Evolutionary conservation across 805 yeast genomes (phyloP).

Genomic region (Yarrowia osloensis): DNA sequence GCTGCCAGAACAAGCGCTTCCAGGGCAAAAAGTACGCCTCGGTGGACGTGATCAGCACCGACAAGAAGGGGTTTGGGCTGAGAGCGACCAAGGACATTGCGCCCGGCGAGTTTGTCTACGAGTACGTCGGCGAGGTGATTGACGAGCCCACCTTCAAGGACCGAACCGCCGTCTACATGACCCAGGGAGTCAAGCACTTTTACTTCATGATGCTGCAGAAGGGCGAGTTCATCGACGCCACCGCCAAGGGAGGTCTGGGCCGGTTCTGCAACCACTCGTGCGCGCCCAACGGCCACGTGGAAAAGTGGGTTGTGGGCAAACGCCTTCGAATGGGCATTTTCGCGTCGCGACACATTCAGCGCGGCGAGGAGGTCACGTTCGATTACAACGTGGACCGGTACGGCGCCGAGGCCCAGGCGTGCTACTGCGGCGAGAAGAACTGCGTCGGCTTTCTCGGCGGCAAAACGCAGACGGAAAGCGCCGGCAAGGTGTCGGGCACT

Average conservation of each 20-base stretch:
- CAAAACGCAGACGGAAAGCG: constrained; percentile 92
- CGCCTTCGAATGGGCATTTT: constrained; percentile 93
- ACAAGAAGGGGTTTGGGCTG: constrained; percentile 85
- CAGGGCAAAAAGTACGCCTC: constrained; percentile 72
- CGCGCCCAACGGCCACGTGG: constrained; percentile 90
- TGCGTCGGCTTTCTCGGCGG: constrained; percentile 96
- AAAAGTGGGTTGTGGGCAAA: constrained; percentile 95
- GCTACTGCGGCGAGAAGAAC: constrained; percentile 90
- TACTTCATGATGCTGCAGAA: constrained; percentile 95
- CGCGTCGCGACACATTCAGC: constrained; percentile 67
- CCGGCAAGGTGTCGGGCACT: constrained; percentile 76
- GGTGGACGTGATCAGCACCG: constrained; percentile 82
- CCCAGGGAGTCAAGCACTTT: constrained; percentile 71
- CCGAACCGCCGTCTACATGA: constrained; percentile 74
- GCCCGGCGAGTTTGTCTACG: constrained; percentile 76
- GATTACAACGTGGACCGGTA: constrained; percentile 94
- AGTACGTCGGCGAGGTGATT: constrained; percentile 92
- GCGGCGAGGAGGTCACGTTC: constrained; percentile 89
- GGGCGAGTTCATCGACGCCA: constrained; percentile 93
- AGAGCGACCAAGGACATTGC: constrained; percentile 63
- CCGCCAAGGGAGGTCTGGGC: constrained; percentile 82
- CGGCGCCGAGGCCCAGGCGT: constrained; percentile 91
- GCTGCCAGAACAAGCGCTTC: constrained; percentile 86
- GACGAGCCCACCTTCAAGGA: constrained; percentile 73
- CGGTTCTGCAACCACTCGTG: constrained; percentile 95